Conservation (phyloP, 2,329 filamentous ascomycete genomes). For the Thielaviopsis punctulata region DNA sequence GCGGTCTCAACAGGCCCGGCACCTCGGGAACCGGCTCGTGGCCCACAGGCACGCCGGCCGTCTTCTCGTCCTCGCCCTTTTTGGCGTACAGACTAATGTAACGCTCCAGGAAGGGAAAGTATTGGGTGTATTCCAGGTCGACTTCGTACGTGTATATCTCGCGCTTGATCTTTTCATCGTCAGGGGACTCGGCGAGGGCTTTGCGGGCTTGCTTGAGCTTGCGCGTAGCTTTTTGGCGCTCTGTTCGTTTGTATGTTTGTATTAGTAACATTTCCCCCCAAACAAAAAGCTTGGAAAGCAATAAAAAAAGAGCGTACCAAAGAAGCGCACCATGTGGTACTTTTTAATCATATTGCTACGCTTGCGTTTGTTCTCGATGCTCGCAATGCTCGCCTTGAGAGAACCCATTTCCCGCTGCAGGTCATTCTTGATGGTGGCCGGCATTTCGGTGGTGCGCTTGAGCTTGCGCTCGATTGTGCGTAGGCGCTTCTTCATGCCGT, state of each 20-base stretch:
- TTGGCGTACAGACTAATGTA: constrained; percentile 49
- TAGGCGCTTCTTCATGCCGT: constrained; percentile 53
- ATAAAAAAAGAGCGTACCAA: constrained; percentile 36
- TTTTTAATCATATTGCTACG: constrained; percentile 55
- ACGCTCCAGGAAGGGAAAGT: constrained; percentile 51
- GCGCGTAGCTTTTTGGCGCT: constrained; percentile 55
- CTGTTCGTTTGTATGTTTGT: constrained; percentile 21
- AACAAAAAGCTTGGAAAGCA: background rate
- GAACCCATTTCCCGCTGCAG: constrained; percentile 55
- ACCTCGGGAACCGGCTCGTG: constrained; percentile 17
- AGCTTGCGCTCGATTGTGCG: constrained; percentile 53
- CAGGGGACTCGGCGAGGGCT: constrained; percentile 36
- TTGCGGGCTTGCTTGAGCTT: constrained; percentile 43
- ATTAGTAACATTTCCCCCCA: background rate
- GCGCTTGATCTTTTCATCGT: constrained; percentile 33
- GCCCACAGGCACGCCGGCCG: constrained; percentile 25
- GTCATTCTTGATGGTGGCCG: constrained; percentile 49
- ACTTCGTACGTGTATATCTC: constrained; percentile 54
- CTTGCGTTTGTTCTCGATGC: constrained; percentile 41
- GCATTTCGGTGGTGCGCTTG: constrained; percentile 41
- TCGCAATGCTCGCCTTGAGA: constrained; percentile 45
- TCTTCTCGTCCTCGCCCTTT: constrained; percentile 22
- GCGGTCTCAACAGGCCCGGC: constrained; percentile 22
- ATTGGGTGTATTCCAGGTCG: constrained; percentile 58
- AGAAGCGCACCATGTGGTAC: constrained; percentile 75